Conservation (phyloP, 2,329 filamentous ascomycete genomes). For the Plenodomus tracheiphilus region DNA sequence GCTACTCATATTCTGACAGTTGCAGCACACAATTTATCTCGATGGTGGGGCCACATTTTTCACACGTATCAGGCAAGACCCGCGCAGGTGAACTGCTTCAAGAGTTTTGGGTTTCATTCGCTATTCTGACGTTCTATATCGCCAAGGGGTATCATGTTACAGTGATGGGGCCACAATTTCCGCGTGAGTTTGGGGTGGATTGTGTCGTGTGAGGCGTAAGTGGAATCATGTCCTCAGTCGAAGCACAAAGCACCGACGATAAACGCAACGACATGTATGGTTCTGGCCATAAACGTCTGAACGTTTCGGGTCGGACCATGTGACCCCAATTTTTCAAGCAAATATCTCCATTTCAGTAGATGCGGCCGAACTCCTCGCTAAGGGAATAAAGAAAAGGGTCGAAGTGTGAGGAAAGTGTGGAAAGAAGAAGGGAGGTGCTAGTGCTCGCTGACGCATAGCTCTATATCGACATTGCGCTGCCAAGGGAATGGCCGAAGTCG, state of each 20-base stretch:
- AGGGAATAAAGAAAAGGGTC: constrained; percentile 8
- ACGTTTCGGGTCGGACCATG: constrained; percentile 11
- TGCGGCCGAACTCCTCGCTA: constrained; percentile 32
- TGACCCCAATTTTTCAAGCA: constrained; percentile 15
- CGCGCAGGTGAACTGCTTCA: too few relatives aligned
- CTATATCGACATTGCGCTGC: background rate
- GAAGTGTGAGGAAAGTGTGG: constrained; percentile 8
- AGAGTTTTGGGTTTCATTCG: too few relatives aligned
- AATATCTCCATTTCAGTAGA: constrained; percentile 18
- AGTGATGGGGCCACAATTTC: too few relatives aligned
- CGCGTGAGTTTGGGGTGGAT: background rate
- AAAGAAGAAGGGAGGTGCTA: constrained; percentile 3
- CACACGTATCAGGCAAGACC: too few relatives aligned
- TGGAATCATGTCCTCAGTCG: background rate
- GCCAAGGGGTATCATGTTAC: too few relatives aligned
- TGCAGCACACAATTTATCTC: too few relatives aligned
- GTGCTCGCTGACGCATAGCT: background rate
- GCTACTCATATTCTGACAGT: too few relatives aligned
- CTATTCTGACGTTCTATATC: too few relatives aligned
- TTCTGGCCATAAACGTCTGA: constrained; percentile 11
- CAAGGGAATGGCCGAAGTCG: background rate
- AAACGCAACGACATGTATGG: background rate
- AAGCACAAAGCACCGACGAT: background rate
- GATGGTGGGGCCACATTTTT: too few relatives aligned
- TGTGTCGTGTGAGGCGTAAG: background rate